Conservation (phyloP, 2,329 filamentous ascomycete genomes). For the Diaporthe humulicola region DNA sequence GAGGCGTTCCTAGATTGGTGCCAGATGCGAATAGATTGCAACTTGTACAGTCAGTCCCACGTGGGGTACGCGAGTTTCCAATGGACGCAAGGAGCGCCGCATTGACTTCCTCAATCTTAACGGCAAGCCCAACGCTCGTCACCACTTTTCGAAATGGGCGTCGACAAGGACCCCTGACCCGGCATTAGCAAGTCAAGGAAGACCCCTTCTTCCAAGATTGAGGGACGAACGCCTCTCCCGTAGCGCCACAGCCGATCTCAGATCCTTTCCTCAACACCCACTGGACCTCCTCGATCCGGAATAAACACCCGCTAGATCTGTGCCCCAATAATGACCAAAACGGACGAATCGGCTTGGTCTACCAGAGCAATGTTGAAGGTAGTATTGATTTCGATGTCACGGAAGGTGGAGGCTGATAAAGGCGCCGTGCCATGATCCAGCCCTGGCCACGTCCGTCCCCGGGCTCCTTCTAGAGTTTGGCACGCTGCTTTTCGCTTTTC, state of each 20-base stretch:
- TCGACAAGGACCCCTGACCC: neutral
- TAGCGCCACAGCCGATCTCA: conserved; percentile 6
- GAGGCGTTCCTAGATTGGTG: conserved; percentile 18
- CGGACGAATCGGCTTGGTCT: conserved; percentile 16
- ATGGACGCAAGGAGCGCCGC: neutral
- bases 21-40: conserved; percentile 7
- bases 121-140: neutral
- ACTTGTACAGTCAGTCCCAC: neutral
- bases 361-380: neutral
- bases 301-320: neutral
- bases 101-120: conserved; percentile 16
- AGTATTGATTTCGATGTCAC: neutral
- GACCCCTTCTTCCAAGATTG: conserved; percentile 11
- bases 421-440: neutral
- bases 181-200: conserved; percentile 1
- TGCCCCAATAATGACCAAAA: neutral
- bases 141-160: conserved; percentile 1
- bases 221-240: conserved; percentile 25
- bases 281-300: conserved; percentile 1
- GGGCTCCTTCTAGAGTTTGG: neutral
- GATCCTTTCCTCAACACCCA: neutral
- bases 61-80: neutral
- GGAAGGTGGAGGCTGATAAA: conserved; percentile 3
- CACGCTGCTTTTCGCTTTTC: neutral
- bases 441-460: neutral